Base-by-base conservation (phyloP, 768 basidiomycete species). In the Amanita polypyramis region DNA sequence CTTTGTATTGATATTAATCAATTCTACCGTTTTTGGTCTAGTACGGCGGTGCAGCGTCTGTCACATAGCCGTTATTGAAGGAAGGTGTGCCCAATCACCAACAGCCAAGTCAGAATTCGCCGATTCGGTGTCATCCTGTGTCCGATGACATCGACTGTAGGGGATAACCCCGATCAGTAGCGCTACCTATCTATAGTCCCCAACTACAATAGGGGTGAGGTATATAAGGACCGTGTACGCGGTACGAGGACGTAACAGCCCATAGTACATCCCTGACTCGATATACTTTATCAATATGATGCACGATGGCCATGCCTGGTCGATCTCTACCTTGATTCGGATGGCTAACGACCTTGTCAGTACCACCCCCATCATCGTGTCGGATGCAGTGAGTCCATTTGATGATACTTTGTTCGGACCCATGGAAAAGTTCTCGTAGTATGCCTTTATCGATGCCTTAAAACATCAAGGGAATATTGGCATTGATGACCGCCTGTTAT, bases 401-500 rank as follows among this genome's bases (percentile, higher is more conserved):
- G 5, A 36, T 0, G 7, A 5, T 20, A 11, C 5, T 21, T 34
- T 27, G 25, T 7, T 33, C 6, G 27, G 27, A 15, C 15, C 8
- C 10, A 14, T 41, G 21, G 10, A 36, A 36, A 29, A 3, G 6
- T 29, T 27, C 27, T 23, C 23, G 38, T 52, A 81, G 79, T 67
- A 69, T 23, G 76, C 74, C 11, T 67, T 72, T 43, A 47, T 62
- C 29, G 74, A 85, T 58, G 74, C 74, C 10, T 29, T 77, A 8
- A 59, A 60, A 50, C 63, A 78, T 53, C 53, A 62, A 14, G 62
- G 63, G 37, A 63, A 56, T 1, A 52, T 58, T 10, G 72, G 74
- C 2, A 55, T 77, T 34, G 69, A 87, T 55, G 84, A 87, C 57
- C 74, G 84, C 51, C 60, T 74, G 23, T 61, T 84, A 52, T 60